phyloP scores from a whole-genome alignment of 306 rosid species.

The Quercus variabilis region DNA sequence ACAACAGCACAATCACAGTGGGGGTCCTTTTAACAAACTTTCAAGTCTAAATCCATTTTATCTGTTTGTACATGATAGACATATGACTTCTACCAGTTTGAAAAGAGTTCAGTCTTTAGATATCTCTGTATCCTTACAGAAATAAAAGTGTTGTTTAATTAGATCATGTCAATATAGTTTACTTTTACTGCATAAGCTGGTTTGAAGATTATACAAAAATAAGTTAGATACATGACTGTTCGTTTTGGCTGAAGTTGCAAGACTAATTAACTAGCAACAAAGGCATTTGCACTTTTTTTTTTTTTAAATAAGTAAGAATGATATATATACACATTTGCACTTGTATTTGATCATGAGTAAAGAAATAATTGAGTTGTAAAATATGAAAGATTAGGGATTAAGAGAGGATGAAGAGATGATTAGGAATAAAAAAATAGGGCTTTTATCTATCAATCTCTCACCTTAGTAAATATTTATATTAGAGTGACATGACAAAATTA shows the following conservation, averaged over 20 bases:
- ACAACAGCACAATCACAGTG: neutral
- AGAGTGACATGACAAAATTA: too few relatives aligned
- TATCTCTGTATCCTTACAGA: neutral
- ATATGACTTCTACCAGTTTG: neutral
- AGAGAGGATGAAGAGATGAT: too few relatives aligned
- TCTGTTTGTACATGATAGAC: neutral
- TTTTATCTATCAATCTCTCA: too few relatives aligned
- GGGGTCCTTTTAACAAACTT: neutral
- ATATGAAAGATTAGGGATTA: too few relatives aligned
- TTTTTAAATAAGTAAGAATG: too few relatives aligned
- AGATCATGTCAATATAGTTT: neutral
- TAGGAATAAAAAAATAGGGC: too few relatives aligned
- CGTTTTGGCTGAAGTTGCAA: neutral
- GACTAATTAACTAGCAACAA: neutral
- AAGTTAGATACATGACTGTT: neutral
- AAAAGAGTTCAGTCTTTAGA: neutral
- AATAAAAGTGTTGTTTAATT: neutral
- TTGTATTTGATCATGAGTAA: neutral
- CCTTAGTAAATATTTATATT: too few relatives aligned
- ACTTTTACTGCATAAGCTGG: neutral
- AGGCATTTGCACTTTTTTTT: too few relatives aligned
- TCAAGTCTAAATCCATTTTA: neutral
- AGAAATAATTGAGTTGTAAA: neutral
- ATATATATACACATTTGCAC: too few relatives aligned
- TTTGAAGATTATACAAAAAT: neutral